Base-by-base conservation (phyloP, 805 yeast species). In the Kluyveromyces dobzhanskii region DNA sequence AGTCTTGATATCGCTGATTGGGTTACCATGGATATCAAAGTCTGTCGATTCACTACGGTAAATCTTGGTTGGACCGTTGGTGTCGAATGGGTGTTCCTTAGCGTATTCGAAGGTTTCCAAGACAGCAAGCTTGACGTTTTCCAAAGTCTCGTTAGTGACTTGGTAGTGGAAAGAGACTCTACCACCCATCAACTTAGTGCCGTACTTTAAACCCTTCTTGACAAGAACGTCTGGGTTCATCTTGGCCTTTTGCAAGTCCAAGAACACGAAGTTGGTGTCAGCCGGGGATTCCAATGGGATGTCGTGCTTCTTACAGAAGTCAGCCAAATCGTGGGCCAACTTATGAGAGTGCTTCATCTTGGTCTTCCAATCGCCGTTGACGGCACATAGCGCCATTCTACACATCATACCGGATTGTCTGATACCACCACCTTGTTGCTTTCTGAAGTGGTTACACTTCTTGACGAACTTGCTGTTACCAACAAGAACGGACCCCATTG, bases 371-470 rank as follows among this genome's bases (percentile, higher is more conserved):
- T 82, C 83, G 46, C 80, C 79, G 39, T 83, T 78, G 39, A 88
- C 68, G 18, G 94, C 94, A 37, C 71, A 68, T n/a, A 69, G 58
- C 3, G 94, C 96, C 84, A 88, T 87, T 39, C 75, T 69, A 4
- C 90, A 68, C 51, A 88, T 69, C 62, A 85, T 64, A 41, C 97
- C 97, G 28, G 82, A 70, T 65, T 88, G 97, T 57, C 97, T 73
- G 36, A 88, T 76, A 47, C 96, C 96, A 50, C 96, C 96, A 56
- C 97, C 97, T 47, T 76, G 75, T 64, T 88, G 96, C 54, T 88
- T 88, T 50, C 84, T 81, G 66, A 87, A 82, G 63, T 87, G 94
- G 57, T 78, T 80, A 30, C 92, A 85, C 53, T 76, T 78, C 50
- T 67, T 64, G 45, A 86, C 79, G 49, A 78, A 70, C 37, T 65